Conservation (phyloP, 306 rosid species). For the Casuarina glauca region DNA sequence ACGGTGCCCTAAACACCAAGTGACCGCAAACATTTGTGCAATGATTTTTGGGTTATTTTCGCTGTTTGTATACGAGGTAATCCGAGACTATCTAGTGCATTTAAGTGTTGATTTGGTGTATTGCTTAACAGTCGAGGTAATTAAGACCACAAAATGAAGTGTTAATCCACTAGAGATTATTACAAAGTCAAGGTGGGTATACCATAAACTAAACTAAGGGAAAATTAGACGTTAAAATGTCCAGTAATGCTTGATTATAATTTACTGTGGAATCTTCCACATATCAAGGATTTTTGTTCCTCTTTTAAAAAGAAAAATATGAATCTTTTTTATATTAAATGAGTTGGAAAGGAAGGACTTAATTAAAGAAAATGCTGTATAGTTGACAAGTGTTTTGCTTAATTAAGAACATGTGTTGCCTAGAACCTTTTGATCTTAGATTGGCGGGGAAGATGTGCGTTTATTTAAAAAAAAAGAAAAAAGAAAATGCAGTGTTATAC, state of each 20-base stretch:
- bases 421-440: too few species aligned
- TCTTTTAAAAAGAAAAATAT: too few species aligned
- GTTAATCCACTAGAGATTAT: slow-evolving; percentile 92
- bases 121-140: slow-evolving; percentile 76
- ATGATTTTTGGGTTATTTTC: neutral
- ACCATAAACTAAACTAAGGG: slow-evolving; percentile 84
- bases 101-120: neutral
- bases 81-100: neutral
- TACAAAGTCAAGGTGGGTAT: slow-evolving; percentile 84
- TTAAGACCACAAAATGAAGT: slow-evolving; percentile 92
- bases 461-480: neutral
- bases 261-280: too few species aligned
- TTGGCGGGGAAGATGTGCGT: too few species aligned
- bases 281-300: too few species aligned
- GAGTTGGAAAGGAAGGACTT: slow-evolving; percentile 96
- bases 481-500: slow-evolving; percentile 79
- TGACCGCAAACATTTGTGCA: neutral
- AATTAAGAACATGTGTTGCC: too few species aligned
- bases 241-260: too few species aligned
- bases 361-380: slow-evolving; percentile 93
- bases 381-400: too few species aligned
- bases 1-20: neutral
- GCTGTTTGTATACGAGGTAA: neutral
- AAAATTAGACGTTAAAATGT: slow-evolving; percentile 45
- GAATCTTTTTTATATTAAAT: slow-evolving; percentile 3